Conservation (phyloP, 345 rosid species). For the Aegle marmelos region DNA sequence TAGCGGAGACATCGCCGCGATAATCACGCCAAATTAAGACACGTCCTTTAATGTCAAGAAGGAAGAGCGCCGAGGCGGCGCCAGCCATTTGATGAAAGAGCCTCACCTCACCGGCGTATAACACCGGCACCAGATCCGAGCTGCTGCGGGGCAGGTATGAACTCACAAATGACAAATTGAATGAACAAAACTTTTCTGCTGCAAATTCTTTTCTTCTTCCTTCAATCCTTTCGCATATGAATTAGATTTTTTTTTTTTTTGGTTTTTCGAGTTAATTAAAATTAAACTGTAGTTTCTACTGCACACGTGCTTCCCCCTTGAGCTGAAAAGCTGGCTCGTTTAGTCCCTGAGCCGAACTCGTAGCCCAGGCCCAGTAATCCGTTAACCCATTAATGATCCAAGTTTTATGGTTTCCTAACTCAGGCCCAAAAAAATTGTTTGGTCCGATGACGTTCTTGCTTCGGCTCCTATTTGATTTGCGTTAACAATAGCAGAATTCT, state of each 20-base stretch:
- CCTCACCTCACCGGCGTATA: background rate
- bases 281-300: background rate
- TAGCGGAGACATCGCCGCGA: slow-evolving; percentile 74
- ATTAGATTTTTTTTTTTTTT: background rate
- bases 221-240: background rate
- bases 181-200: background rate
- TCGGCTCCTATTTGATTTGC: too few relatives aligned
- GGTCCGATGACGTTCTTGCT: too few relatives aligned
- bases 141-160: background rate
- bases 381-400: background rate
- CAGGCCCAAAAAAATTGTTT: background rate
- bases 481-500: too few relatives aligned
- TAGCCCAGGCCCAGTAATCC: background rate
- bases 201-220: background rate
- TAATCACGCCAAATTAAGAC: slow-evolving; percentile 88
- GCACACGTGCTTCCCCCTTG: background rate
- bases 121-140: slow-evolving; percentile 10
- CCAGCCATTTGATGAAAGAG: slow-evolving; percentile 51
- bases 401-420: background rate
- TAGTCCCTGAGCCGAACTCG: background rate
- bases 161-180: background rate
- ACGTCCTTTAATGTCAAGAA: slow-evolving; percentile 74
- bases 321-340: background rate
- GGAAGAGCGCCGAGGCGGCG: slow-evolving; percentile 84
- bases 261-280: background rate